Base-by-base conservation (phyloP, 192 early-diverging fungal species). In the Rhizophagus prolifer region DNA sequence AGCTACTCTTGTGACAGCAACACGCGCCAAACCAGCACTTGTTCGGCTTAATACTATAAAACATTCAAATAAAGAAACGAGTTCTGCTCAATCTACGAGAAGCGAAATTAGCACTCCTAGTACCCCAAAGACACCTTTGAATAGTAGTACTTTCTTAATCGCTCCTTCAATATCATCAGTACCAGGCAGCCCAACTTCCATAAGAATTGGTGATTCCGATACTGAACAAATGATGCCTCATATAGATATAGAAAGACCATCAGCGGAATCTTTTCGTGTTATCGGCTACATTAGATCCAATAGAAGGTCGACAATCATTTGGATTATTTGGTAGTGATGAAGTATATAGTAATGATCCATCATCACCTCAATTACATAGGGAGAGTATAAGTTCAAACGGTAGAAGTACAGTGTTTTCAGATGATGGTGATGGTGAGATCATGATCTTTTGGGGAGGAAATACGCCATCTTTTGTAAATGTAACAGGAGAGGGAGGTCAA, bases 381-480 rank as follows among this genome's bases (percentile, higher is more conserved):
- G 74, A 75, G 46, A 75, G 74, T 50, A 38, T 75, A 12, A 65
- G 59, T 38, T 62, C 74, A 14, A 65, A 75, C 46, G 46, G 26
- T 62, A 62, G 74, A 65, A 75, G 74, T 30, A 75, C 74, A 28
- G 23, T 75, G 44, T 58, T 75, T n/a, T 65, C 61, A 13, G 74
- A 75, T 31, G 74, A 75, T 47, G 74, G 74, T n/a, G 72, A 73
- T 60, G 72, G 72, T 8, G 74, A 75, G 44, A 75, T 75, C 26
- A 75, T 50, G 62, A 75, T 75, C 41, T 75, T 75, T 26, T 75
- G 74, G 74, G 74, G 74, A 46, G 74, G 74, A 13, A 31, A 75
- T 46, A 34, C 10, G 8, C 41, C 65, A 7, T 9, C 65, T 38
- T 67, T 67, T 23, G 31, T 67, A 28, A 23, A 6, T 63, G 2